phyloP scores from a whole-genome alignment of 2,329 filamentous ascomycete genomes.

The Colletotrichum noveboracense region DNA sequence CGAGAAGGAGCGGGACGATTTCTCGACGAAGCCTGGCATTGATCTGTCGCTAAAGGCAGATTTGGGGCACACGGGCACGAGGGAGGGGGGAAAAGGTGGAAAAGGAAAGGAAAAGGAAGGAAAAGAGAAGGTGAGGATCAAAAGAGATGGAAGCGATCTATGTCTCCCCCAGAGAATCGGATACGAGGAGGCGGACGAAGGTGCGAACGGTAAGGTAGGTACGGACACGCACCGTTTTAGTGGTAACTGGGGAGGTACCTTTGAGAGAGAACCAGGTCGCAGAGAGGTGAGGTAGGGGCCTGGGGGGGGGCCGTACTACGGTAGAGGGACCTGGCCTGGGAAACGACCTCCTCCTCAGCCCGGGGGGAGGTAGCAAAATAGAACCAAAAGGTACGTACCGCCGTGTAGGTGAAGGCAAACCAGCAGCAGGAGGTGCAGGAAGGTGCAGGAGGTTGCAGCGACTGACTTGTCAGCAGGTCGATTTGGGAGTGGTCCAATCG shows the following conservation, averaged over 20 bases:
- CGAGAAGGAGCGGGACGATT: not conserved
- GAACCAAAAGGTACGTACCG: not conserved
- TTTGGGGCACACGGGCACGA: not conserved
- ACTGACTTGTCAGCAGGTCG: not conserved
- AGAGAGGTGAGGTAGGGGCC: not conserved
- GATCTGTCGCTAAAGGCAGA: constrained; percentile 10
- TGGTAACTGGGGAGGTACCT: not conserved
- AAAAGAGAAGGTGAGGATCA: constrained; percentile 8
- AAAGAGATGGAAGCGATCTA: constrained; percentile 14
- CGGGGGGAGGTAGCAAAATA: not conserved
- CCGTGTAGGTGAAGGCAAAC: not conserved
- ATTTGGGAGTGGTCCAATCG: constrained; percentile 5
- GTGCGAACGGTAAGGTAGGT: not conserved
- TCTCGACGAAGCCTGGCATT: constrained; percentile 4
- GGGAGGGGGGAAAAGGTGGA: not conserved
- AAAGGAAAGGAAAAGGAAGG: not conserved
- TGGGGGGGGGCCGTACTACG: not conserved
- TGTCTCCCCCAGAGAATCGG: constrained; percentile 21
- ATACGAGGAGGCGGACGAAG: constrained; percentile 8
- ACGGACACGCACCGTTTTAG: not conserved
- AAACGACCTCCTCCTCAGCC: not conserved
- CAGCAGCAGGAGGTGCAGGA: not conserved
- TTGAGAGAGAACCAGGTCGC: constrained; percentile 3
- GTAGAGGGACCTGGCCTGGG: not conserved
- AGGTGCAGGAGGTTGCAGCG: not conserved